phyloP scores from a whole-genome alignment of 1,284 basidiomycete species.

The Melampsora larici-populina region DNA sequence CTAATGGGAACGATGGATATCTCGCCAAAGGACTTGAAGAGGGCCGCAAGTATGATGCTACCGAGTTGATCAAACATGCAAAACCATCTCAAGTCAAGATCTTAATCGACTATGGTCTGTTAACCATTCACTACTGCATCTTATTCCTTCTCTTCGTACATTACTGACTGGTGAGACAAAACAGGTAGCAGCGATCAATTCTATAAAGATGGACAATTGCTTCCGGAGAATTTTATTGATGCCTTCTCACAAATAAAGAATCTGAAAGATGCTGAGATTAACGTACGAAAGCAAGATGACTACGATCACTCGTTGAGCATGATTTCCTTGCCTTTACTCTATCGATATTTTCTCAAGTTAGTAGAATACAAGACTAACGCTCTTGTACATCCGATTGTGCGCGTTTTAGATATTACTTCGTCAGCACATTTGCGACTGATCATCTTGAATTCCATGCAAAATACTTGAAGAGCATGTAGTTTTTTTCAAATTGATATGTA shows the following conservation, averaged over 20 bases:
- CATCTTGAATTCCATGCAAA: constrained; percentile 59
- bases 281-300: constrained; percentile 16
- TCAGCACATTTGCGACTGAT: constrained; percentile 52
- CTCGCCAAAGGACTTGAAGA: constrained; percentile 68
- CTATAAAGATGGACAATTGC: constrained; percentile 76
- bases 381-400: background rate
- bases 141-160: constrained; percentile 11
- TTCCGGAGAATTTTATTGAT: constrained; percentile 80
- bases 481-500: too few species aligned
- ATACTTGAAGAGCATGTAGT: constrained; percentile 52
- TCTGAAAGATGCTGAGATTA: background rate
- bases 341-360: background rate
- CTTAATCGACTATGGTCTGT: constrained; percentile 42
- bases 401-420: constrained; percentile 12
- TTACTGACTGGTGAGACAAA: constrained; percentile 28
- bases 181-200: constrained; percentile 83
- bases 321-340: background rate
- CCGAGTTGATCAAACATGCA: constrained; percentile 68
- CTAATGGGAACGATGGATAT: constrained; percentile 62
- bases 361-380: background rate
- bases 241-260: background rate
- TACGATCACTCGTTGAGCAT: constrained; percentile 32
- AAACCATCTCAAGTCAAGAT: constrained; percentile 51
- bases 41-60: constrained; percentile 78
- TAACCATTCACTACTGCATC: constrained; percentile 7